Evolutionary conservation across 345 rosid genomes (phyloP), one percentile per base, ranked within the genome.

Genomic region (Chamaenerion angustifolium): DNA sequence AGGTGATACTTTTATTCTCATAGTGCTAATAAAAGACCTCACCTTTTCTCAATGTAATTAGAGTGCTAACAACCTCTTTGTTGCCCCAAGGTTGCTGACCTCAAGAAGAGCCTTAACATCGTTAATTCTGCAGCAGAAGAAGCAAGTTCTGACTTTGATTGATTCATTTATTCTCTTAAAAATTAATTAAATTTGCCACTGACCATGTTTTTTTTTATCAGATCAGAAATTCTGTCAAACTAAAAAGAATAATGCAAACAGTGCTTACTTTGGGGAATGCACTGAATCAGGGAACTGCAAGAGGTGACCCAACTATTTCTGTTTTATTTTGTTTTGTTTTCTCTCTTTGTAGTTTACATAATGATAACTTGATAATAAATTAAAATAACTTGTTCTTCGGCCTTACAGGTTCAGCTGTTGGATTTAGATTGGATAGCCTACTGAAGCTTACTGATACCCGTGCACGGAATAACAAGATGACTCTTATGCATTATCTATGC

Each of bases 401-500:
- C 16, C 51, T 60, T 40, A 31, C 68, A 85, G 95, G 98, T 40
- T 70, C 94, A 47, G 98, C 94, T 50, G 59, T 90, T 66, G 95
- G 95, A 57, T 90, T 90, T 68, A 79, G 74, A 67, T 65, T 86
- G 78, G 98, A 90, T 61, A 86, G 94, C 62, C 94, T 90, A 64
- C 95, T 85, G 52, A 90, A 86, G 61, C 94, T 90, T 56, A 83
- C 92, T 46, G 95, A 90, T 25, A 90, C 92, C 12, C 75, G 94
- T 47, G 94, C 98, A 16, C 74, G 74, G 64, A 90, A 86, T 65
- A 90, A 69, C 61, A 85, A 76, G 73, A 85, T 86, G 81, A 90
- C 98, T 41, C 83, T 90, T 69, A 83, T 90, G 98, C 95, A 90
- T 62, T 90, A 90, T 72, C 85, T 83, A 51, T 90, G 98, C 66